Percentiles rank a stretch among this genome's conserved stretches.
Conservation (phyloP, 192 early-diverging fungal species). For the Chytriomyces confervae region DNA sequence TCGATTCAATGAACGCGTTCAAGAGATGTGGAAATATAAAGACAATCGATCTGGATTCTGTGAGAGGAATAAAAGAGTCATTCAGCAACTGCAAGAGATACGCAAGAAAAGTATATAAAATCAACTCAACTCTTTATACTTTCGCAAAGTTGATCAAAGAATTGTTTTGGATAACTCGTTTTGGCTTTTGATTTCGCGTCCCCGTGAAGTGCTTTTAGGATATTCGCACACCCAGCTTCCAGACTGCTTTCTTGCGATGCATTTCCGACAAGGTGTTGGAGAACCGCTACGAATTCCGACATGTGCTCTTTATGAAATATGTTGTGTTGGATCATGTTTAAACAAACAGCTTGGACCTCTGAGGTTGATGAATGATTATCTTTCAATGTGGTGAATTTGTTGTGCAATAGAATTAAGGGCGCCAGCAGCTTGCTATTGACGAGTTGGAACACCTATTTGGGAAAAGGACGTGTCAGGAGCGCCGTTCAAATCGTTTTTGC, state of each 20-base stretch:
- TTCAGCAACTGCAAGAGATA: background rate
- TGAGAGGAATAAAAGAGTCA: background rate
- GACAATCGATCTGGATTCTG: slow-evolving; percentile 2
- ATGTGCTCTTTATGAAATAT: slow-evolving; percentile 27
- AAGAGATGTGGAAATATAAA: slow-evolving; percentile 2
- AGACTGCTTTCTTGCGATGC: background rate
- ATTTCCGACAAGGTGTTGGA: background rate
- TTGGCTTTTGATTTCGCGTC: background rate
- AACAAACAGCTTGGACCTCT: no score
- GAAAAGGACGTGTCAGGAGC: no score
- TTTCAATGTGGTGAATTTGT: no score
- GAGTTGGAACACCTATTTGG: no score
- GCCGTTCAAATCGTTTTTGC: no score
- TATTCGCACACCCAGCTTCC: background rate
- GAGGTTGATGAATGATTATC: no score
- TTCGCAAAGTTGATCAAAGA: slow-evolving; percentile 12
- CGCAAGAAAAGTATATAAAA: background rate
- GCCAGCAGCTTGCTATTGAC: no score
- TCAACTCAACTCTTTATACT: slow-evolving; percentile 1
- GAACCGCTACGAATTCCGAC: background rate
- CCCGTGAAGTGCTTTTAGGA: background rate
- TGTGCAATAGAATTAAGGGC: no score
- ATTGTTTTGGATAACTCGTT: slow-evolving; percentile 11
- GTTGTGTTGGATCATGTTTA: no score
- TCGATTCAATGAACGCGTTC: slow-evolving; percentile 3